Base-by-base conservation (phyloP, 108 stramenopile genomes). In the Pseudonitzschia delicatissima region DNA sequence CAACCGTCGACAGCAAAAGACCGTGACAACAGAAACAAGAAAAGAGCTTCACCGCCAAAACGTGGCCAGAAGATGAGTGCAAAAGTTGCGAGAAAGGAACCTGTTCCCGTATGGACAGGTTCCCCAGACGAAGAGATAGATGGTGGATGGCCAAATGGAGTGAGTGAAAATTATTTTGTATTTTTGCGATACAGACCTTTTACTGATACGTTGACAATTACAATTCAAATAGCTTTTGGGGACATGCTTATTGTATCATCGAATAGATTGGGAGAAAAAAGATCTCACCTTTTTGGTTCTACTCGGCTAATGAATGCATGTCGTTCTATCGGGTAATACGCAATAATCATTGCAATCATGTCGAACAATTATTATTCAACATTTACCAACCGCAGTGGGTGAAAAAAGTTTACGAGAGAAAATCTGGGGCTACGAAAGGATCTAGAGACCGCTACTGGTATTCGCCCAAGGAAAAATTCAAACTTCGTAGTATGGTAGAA, bases 381-480 rank as follows among this genome's bases (percentile, higher is more conserved):
- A n/a, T n/a, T n/a, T n/a, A n/a, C n/a, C n/a, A n/a, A n/a, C n/a
- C 5, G 5, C 25, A 55, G 53, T 84, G 83, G 83, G 72, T 47
- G 4, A 66, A 73, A 42, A 71, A 68, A 37, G 39, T 70, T 31
- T 81, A 57, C 55, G 45, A 76, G 52, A 73, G 83, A n/a, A 39
- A 50, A 37, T 26, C 53, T 1, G 83, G 83, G 15, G 64, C 62
- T 12, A 73, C 80, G n/a, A 71, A 71, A 47, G 83, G 83, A 4
- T 1, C 6, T 17, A 64, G 42, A 18, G 83, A 84, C 48, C 18
- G 68, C 12, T 84, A 84, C 57, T 84, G 77, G 77, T 84, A 84
- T 63, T 62, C 74, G 23, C 83, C 80, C 3, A 61, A 66, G 17
- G 21, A 57, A 7, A 39, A 57, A 21, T 45, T 55, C 34, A 79